These are phyloP conservation scores for Asclepias syriaca DNA, from an alignment of 257 asterid species.

Conservation along the genomic window DNA sequence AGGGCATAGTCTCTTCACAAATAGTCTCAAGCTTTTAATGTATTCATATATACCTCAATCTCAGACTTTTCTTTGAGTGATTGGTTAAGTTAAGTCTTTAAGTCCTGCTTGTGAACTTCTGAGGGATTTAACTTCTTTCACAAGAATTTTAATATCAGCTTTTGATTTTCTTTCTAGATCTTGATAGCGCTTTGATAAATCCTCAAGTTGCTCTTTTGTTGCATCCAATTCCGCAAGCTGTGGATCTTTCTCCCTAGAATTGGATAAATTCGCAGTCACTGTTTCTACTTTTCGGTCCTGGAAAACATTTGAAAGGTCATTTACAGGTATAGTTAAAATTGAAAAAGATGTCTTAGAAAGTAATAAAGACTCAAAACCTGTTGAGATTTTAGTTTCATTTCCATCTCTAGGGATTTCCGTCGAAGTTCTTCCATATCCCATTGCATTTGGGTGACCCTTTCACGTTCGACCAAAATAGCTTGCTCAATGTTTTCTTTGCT, in stretches of 20 bases:
- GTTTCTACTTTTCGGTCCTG: conserved; percentile 40
- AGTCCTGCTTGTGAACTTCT: conserved; percentile 69
- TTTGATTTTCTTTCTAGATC: conserved; percentile 76
- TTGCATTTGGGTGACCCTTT: conserved; percentile 93
- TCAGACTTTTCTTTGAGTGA: conserved; percentile 48
- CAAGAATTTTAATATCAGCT: conserved; percentile 81
- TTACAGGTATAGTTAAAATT: conserved; percentile 12
- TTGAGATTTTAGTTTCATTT: conserved; percentile 62
- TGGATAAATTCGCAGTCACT: conserved; percentile 25
- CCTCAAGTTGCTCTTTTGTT: conserved; percentile 50
- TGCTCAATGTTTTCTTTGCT: conserved; percentile 90
- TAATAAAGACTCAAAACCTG: conserved; percentile 43
- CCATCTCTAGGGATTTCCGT: conserved; percentile 77
- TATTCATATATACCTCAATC: conserved; percentile 52
- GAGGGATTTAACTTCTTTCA: conserved; percentile 87
- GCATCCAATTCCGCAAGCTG: conserved; percentile 55
- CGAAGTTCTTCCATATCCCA: conserved; percentile 99
- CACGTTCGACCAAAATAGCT: conserved; percentile 81
- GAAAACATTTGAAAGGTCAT: conserved; percentile 16
- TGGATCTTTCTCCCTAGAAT: conserved; percentile 39
- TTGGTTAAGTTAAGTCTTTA: conserved; percentile 54
- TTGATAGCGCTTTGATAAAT: conserved; percentile 56
- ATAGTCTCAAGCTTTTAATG: conserved; percentile 3
- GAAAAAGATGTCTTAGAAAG: conserved; percentile 16
- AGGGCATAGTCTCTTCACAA: background rate